Evolutionary conservation across 768 basidiomycete genomes (phyloP).

Genomic region (Auricularia cornea): DNA sequence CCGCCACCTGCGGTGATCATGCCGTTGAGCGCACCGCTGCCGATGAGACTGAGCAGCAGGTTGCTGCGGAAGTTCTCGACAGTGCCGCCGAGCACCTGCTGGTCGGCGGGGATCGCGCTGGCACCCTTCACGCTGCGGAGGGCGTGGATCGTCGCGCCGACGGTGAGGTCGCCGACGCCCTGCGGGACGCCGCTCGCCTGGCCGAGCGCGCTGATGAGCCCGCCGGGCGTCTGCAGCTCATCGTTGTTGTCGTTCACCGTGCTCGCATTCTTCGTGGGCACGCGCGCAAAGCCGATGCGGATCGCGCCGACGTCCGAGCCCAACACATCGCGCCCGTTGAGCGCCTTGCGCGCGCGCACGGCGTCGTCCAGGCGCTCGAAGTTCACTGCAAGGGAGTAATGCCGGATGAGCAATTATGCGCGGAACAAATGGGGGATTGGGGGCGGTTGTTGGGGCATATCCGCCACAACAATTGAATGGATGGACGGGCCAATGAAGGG

Average conservation of each 20-base stretch:
- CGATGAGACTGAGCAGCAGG: conserved; percentile 81
- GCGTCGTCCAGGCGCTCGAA: conserved; percentile 97
- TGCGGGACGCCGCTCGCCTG: conserved; percentile 41
- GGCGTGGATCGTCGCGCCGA: conserved; percentile 83
- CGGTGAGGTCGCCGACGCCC: conserved; percentile 77
- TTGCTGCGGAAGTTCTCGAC: conserved; percentile 95
- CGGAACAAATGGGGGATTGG: no score
- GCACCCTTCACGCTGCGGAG: conserved; percentile 87
- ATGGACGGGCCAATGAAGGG: background rate
- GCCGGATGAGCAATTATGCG: background rate
- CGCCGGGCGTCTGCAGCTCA: conserved; percentile 26
- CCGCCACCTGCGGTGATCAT: conserved; percentile 40
- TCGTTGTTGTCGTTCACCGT: conserved; percentile 52
- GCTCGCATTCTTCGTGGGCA: conserved; percentile 82
- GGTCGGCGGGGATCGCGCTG: conserved; percentile 82
- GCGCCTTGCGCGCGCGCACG: conserved; percentile 86
- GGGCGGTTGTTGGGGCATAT: background rate
- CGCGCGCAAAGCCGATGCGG: conserved; percentile 93
- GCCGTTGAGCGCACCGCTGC: conserved; percentile 57
- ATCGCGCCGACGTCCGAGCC: conserved; percentile 96
- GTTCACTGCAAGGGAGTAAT: conserved; percentile 52
- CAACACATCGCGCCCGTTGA: conserved; percentile 92
- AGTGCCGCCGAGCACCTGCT: conserved; percentile 83
- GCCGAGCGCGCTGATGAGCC: background rate
- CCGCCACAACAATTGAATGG: background rate